These are phyloP conservation scores for Miscanthus lutarioriparius DNA, from an alignment of 176 grass and related monocot species.

Conservation along the genomic window DNA sequence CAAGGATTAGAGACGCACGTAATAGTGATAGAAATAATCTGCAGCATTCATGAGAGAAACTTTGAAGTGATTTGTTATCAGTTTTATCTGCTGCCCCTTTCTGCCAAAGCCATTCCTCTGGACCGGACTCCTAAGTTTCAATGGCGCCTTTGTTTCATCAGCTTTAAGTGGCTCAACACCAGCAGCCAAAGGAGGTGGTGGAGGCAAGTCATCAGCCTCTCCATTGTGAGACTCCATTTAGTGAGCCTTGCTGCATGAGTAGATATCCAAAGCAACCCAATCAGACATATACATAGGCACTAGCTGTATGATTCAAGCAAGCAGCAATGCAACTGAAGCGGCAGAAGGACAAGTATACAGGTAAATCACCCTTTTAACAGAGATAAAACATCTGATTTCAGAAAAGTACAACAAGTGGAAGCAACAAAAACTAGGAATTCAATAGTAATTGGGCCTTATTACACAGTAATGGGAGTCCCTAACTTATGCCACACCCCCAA, in stretches of 20 bases:
- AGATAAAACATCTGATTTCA: too few relatives aligned
- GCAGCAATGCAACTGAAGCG: too few relatives aligned
- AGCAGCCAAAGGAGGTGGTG: slow-evolving; percentile 27
- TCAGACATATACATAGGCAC: too few relatives aligned
- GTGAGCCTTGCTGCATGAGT: neutral
- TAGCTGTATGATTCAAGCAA: too few relatives aligned
- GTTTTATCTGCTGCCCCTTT: slow-evolving; percentile 45
- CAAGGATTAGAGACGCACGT: slow-evolving; percentile 34
- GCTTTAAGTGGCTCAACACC: slow-evolving; percentile 39
- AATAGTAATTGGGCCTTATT: too few relatives aligned
- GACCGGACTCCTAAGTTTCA: slow-evolving; percentile 48
- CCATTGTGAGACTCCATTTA: slow-evolving; percentile 50
- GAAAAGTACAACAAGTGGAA: too few relatives aligned
- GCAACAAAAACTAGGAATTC: too few relatives aligned
- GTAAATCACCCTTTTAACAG: too few relatives aligned
- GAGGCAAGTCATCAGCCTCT: slow-evolving; percentile 43
- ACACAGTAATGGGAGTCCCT: neutral
- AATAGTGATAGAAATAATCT: slow-evolving; percentile 74
- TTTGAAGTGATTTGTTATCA: slow-evolving; percentile 68
- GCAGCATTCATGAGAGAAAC: slow-evolving; percentile 51
- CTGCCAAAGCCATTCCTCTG: slow-evolving; percentile 52
- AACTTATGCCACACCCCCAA: neutral
- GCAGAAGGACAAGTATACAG: too few relatives aligned
- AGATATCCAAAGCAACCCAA: too few relatives aligned
- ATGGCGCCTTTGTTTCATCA: slow-evolving; percentile 15